These are phyloP conservation scores for Pleurotus tuber-regium DNA, from an alignment of 768 basidiomycete species.

Conservation along the genomic window DNA sequence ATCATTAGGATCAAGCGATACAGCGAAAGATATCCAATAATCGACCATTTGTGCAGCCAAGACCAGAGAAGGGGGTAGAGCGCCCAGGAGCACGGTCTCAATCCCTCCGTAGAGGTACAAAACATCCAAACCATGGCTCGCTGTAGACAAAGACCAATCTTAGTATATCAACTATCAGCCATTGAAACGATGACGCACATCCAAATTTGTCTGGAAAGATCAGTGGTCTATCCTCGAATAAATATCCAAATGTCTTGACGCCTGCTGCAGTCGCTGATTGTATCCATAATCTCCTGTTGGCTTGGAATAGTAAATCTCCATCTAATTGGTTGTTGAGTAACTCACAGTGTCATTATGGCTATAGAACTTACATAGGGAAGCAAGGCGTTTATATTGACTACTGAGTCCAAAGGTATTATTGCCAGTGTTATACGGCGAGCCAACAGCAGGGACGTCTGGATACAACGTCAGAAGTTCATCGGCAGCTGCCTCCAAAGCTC, in stretches of 20 bases:
- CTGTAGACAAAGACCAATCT: too few relatives aligned
- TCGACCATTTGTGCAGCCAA: conserved; percentile 37
- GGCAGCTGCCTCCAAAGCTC: conserved; percentile 18
- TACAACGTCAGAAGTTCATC: conserved; percentile 34
- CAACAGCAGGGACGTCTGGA: conserved; percentile 37
- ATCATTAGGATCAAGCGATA: conserved; percentile 40
- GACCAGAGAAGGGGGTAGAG: conserved; percentile 14
- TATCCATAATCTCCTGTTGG: too few relatives aligned
- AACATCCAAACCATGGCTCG: too few relatives aligned
- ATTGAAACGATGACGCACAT: too few relatives aligned
- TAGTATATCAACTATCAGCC: too few relatives aligned
- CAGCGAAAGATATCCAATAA: conserved; percentile 46
- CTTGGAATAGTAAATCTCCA: background rate
- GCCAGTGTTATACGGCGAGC: conserved; percentile 46
- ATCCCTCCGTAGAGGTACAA: conserved; percentile 26
- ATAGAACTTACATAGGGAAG: conserved; percentile 18
- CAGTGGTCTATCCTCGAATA: too few relatives aligned
- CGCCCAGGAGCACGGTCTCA: conserved; percentile 20
- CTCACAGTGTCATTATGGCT: background rate
- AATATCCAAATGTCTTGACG: too few relatives aligned
- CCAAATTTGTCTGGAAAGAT: too few relatives aligned
- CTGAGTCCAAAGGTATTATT: conserved; percentile 41
- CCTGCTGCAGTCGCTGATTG: too few relatives aligned
- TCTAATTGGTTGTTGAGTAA: background rate
- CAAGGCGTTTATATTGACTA: conserved; percentile 27